Evolutionary conservation across 2,329 filamentous ascomycete species (phyloP), one percentile per base, ranked within the genome.

Genomic region (Pyrenochaeta sp.): DNA sequence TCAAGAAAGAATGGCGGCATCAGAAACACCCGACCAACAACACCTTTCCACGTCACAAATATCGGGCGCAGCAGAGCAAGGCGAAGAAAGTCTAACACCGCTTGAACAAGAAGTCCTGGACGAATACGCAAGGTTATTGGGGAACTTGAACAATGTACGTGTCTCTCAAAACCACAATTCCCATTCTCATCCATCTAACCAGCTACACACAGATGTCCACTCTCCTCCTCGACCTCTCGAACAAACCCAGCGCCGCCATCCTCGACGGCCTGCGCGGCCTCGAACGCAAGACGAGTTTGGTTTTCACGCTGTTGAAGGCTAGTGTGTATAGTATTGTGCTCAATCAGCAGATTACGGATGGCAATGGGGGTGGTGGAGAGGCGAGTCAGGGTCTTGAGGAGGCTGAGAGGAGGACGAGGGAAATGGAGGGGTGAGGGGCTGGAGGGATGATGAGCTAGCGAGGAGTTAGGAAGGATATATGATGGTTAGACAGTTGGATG

Each of bases 241-340:
- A 92, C 24, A 76, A 74, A 13, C 81, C 82, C 6, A 80, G 78
- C 15, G 90, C 90, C 6, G 92, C 91, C 66, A 93, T 96, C 56
- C 85, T 96, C 52, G 92, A 99, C 77, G 90, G 91, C 8, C 83
- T 99, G 68, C 85, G 95, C 52, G 89, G 93, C 43, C 83, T 99
- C 53, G 95, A 99, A 83, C 85, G 95, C 69, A 97, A 98, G 83
- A 97, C 94, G 43, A 93, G 92, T 67, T 83, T 97, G 53, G 94
- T 97, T 24, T 98, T 96, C 79, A 99, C 95, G 62, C 80, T 98
- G 75, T 85, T 99, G 75, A 99, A 99, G 83, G 94, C 95, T 19
- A 98, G 94, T 78, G 95, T 99, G 64, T 99, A 99, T 81, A 96
- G 91, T 75, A 99, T 99, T 81, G 93, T 99, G 61, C 79, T 99